Evolutionary conservation across 1,139 yeast genomes (phyloP), one percentile per base, ranked within the genome.

Genomic region (Nakaseomyces bracarensis): DNA sequence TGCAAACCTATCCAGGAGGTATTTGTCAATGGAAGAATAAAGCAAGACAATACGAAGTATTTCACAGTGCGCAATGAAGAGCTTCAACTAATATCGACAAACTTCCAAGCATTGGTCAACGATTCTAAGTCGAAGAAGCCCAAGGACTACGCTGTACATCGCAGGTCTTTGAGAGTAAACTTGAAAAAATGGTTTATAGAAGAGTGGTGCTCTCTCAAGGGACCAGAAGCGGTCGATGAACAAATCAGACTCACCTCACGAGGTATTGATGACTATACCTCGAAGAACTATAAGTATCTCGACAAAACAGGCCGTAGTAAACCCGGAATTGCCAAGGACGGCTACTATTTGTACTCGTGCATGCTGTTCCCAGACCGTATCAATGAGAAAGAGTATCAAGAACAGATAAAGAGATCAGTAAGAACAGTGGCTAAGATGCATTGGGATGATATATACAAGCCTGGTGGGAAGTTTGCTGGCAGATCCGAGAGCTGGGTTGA

Each of bases 271-370:
- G 15, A 7, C n/a, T 16, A 3, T 20, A 10, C 47, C 54, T 39
- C 45, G 45, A 39, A 49, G 2, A n/a, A n/a, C n/a, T 23, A 8
- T 20, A 3, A 36, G 19, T 13, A 33, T 16, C 14, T 38, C 29
- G 43, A 41, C 34, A 16, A 44, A 16, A 20, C 14, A 47, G 50
- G 50, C 2, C 39, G 51, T 19, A 43, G 53, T 9, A 42, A 41
- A 18, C 36, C 29, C 3, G 58, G 60, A 2, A 41, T 49, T 5
- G 55, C 51, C 9, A 63, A 57, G 23, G 77, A 73, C 50, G 81
- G 81, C 0, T 52, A 74, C 5, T 81, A 72, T 50, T 58, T 66
- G 31, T 67, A 73, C 44, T 52, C 58, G 9, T 54, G 70, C 15
- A 45, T 48, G 7, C 50, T 63, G 11, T 66, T 69, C 3, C 81